Evolutionary conservation across 768 basidiomycete genomes (phyloP), one percentile per base, ranked within the genome.

Genomic region (Amanita phalloides): DNA sequence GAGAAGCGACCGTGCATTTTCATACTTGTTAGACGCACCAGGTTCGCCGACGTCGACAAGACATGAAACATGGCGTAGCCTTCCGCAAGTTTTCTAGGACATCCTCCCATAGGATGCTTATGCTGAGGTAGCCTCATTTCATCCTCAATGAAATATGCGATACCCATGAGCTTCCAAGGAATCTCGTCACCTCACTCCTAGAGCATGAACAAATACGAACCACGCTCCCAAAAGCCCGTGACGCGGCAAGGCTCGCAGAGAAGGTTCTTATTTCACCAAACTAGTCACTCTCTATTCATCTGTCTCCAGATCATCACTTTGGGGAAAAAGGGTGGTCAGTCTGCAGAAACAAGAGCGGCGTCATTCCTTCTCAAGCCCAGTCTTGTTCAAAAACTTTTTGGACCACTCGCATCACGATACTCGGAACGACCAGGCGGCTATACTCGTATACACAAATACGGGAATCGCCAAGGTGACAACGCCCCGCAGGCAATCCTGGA

Each of bases 171-270:
- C 56, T 45, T 39, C 33, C 4, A 61, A 95, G 93, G 55, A 97
- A 97, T 67, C 71, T 99, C 48, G 94, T 99, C 55, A 89, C 92
- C 23, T 93, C 92, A 4, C 76, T 98, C 32, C 78, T 99, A 52
- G 82, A 97, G 62, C 92, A 98, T 68, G 91, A 96, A 62, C 88
- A 90, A 63, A 91, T 99, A 63, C 86, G 88, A 66, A 98, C 96
- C 5, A 99, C 96, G 0, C 69, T 97, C 13, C 86, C 95, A 30
- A 98, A 97, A 67, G 96, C 96, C 2, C 85, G 87, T 64, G 93
- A 96, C 60, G 72, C 93, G 4, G 90, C 90, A 11, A 77, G 91
- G 58, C 71, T 97, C 48, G 94, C 93, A 13, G 95, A 99, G 63
- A 94, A 95, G 82, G 93, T 85, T 30, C 36, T 9, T 37, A 14